A percentile compares a stretch with the other conserved stretches of the same genome.
Conservation (phyloP, 805 yeast genomes). For the Sungouiella thailandica region DNA sequence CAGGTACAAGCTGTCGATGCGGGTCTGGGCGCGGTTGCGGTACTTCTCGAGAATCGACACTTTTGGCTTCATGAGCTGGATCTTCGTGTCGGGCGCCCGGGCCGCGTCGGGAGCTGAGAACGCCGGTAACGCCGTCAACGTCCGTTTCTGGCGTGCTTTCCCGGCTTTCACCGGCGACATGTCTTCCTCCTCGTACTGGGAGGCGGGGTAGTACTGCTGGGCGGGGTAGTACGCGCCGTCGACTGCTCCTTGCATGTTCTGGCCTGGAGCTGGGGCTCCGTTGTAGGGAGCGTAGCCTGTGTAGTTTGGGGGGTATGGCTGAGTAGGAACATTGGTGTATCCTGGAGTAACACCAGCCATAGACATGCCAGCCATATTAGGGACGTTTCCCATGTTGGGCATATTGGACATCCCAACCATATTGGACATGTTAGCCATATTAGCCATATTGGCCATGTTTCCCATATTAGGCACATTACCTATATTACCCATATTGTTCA, state of each 20-base stretch:
- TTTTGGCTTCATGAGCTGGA: conserved; percentile 34
- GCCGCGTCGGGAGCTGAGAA: conserved; percentile 6
- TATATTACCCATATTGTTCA: conserved; percentile 19
- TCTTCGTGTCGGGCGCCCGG: conserved; percentile 28
- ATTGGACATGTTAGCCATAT: conserved; percentile 2
- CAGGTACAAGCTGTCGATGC: conserved; percentile 22
- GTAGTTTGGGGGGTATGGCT: too few relatives aligned
- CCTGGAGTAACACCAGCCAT: not conserved
- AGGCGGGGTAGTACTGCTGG: too few relatives aligned
- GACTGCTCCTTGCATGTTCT: too few relatives aligned
- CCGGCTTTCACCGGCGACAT: conserved; percentile 34
- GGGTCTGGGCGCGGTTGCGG: conserved; percentile 26
- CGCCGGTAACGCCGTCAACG: too few relatives aligned
- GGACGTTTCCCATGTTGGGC: too few relatives aligned
- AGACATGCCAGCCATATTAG: conserved; percentile 2
- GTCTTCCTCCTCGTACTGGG: conserved; percentile 27
- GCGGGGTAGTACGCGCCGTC: too few relatives aligned
- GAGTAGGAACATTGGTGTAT: too few relatives aligned
- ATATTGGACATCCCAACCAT: too few relatives aligned
- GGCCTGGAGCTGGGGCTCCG: not conserved
- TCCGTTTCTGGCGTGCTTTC: conserved; percentile 23
- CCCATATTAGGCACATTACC: not conserved
- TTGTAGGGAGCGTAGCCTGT: too few relatives aligned
- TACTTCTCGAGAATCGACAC: conserved; percentile 41
- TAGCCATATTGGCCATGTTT: conserved; percentile 22